A percentile compares a stretch with the other conserved stretches of the same genome.
Evolutionary conservation across 495 filamentous ascomycete species (phyloP).

Genomic region (Podospora comata): DNA sequence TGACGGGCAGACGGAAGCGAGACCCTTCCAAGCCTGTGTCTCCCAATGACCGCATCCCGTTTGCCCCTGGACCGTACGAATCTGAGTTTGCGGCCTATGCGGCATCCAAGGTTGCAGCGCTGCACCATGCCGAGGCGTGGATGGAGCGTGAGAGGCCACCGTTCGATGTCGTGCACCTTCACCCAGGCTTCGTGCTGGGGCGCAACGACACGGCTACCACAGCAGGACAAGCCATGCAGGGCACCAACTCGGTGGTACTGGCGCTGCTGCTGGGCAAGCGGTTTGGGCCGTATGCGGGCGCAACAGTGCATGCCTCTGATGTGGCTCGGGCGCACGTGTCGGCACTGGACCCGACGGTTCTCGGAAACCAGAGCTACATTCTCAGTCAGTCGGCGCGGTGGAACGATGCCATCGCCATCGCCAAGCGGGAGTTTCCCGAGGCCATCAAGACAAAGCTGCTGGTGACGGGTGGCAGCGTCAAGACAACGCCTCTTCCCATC

Average conservation of each 20-base stretch:
- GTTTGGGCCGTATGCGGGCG: slow-evolving; percentile 31
- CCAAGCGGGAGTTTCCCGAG: slow-evolving; percentile 39
- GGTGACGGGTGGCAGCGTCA: slow-evolving; percentile 37
- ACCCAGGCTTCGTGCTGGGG: slow-evolving; percentile 46
- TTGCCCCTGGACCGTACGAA: slow-evolving; percentile 37
- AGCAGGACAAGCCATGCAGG: slow-evolving; percentile 32
- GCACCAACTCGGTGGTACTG: slow-evolving; percentile 38
- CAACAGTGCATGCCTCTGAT: slow-evolving; percentile 44
- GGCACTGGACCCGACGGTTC: slow-evolving; percentile 39
- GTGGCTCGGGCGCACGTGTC: slow-evolving; percentile 43
- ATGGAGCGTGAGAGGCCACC: slow-evolving; percentile 37
- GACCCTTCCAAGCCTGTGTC: slow-evolving; percentile 15
- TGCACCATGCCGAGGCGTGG: slow-evolving; percentile 44
- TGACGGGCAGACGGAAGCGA: slow-evolving; percentile 23
- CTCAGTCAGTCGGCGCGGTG: slow-evolving; percentile 36
- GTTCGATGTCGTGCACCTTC: slow-evolving; percentile 48
- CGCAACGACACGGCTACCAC: slow-evolving; percentile 41
- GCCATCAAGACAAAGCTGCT: slow-evolving; percentile 41
- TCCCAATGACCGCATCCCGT: slow-evolving; percentile 31
- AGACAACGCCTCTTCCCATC: slow-evolving; percentile 38
- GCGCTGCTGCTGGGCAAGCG: slow-evolving; percentile 36
- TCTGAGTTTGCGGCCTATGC: slow-evolving; percentile 38
- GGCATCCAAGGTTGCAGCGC: slow-evolving; percentile 42
- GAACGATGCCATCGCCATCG: slow-evolving; percentile 45
- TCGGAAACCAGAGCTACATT: slow-evolving; percentile 42